These are phyloP conservation scores for Rhodotorula sp. DNA, from an alignment of 1,284 basidiomycete genomes.

Conservation along the genomic window DNA sequence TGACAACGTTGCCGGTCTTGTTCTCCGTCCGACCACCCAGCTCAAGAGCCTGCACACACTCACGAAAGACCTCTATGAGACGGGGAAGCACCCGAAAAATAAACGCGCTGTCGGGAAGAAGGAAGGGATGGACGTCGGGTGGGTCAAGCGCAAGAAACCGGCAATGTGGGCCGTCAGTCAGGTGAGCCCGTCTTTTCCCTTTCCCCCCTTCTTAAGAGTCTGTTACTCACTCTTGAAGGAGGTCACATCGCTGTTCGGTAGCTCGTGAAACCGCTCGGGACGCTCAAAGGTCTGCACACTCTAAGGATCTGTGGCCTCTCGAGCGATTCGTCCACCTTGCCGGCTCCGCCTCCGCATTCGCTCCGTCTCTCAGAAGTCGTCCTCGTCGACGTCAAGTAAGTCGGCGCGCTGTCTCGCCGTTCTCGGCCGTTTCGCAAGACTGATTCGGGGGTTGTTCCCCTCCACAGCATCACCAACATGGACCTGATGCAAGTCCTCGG, in stretches of 20 bases:
- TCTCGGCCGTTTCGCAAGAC: too few relatives aligned
- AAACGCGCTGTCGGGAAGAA: slow-evolving; percentile 20
- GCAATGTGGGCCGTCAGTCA: slow-evolving; percentile 40
- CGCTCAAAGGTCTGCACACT: slow-evolving; percentile 21
- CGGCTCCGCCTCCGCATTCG: slow-evolving; percentile 13
- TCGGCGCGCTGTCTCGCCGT: too few relatives aligned
- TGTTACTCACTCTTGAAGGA: background rate
- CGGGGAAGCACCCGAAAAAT: background rate
- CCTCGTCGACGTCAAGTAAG: slow-evolving; percentile 39
- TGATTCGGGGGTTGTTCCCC: too few relatives aligned
- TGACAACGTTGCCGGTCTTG: background rate
- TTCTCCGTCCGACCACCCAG: background rate
- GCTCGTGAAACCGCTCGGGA: slow-evolving; percentile 36
- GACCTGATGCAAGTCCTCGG: slow-evolving; percentile 37
- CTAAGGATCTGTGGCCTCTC: slow-evolving; percentile 37
- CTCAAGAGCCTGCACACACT: slow-evolving; percentile 31
- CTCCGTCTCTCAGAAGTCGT: slow-evolving; percentile 32
- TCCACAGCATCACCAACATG: slow-evolving; percentile 36
- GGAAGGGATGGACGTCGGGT: slow-evolving; percentile 40
- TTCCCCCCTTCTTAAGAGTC: too few relatives aligned
- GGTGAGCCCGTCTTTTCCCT: slow-evolving; percentile 5
- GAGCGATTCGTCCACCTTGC: slow-evolving; percentile 33
- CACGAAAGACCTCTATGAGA: slow-evolving; percentile 33
- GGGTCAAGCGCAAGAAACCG: slow-evolving; percentile 25
- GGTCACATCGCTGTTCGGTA: background rate